Evolutionary conservation across 768 basidiomycete genomes (phyloP), one percentile per base, ranked within the genome.

Genomic region (Russula virescens): DNA sequence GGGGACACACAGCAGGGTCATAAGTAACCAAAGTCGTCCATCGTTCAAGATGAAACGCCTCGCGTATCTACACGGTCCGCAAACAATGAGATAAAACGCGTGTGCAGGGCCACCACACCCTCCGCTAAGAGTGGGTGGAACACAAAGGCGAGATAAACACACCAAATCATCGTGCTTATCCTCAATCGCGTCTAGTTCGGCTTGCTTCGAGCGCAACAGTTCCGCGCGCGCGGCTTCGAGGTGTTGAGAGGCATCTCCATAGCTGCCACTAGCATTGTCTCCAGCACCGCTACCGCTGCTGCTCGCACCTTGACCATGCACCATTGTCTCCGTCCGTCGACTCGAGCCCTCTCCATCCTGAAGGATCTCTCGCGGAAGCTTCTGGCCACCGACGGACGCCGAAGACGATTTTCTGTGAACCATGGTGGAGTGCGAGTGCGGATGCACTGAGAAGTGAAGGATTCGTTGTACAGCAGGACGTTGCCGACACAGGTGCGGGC

Each of bases 31-130:
- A 79, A 26, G 82, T 85, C 3, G 84, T 81, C 71, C 89, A 95
- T 61, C 87, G 79, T 66, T 94, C 88, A 74, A 96, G 79, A 70
- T 98, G 94, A 73, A 95, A 98, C 62, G 83, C 78, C 73, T 98
- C 92, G 63, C 94, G 83, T 52, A 96, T 80, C 88, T 93, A 64
- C 46, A 23, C 47, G 16, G 61, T 16, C 61, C 51, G 26, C 54
- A 31, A 62, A 61, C 51, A 46, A 58, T 43, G 47, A 46, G 53
- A 45, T 34, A 34, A 52, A 34, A 23, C 38, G 26, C 28, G 50
- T 38, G 31, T 43, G 50, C n/a, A 0, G 45, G 38, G 43, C 31
- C 50, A 25, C 49, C 61, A 28, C 51, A 14, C 55, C 18, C 52
- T 35, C 38, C 43, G 34, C 40, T 18, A 47, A 50, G 35, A 51